Evolutionary conservation across 176 grass and related monocot genomes (phyloP).

Genomic region (Rhynchospora tenuis): DNA sequence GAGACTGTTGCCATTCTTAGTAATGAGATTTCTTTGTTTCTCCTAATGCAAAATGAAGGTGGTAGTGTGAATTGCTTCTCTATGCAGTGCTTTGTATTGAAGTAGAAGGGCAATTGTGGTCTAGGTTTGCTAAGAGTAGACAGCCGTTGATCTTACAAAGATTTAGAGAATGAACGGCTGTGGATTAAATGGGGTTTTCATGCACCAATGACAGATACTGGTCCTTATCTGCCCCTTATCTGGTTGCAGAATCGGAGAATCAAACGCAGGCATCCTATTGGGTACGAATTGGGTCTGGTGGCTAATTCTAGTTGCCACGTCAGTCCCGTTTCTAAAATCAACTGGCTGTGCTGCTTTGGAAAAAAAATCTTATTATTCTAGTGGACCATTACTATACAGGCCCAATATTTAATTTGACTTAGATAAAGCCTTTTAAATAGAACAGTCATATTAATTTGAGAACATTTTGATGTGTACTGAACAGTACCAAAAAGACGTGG

Average conservation of each 20-base stretch:
- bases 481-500: no score
- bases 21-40: neutral
- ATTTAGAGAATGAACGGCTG: slow-evolving; percentile 25
- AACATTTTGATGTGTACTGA: no score
- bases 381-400: neutral
- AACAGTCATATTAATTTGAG: neutral
- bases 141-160: slow-evolving; percentile 8
- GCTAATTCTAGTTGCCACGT: slow-evolving; percentile 43
- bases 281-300: neutral
- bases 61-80: neutral
- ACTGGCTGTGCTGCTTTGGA: neutral
- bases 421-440: neutral
- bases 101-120: slow-evolving; percentile 26
- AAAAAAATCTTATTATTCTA: neutral
- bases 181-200: neutral
- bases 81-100: slow-evolving; percentile 41
- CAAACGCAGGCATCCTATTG: slow-evolving; percentile 41
- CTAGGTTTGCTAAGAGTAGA: neutral
- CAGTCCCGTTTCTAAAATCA: slow-evolving; percentile 7
- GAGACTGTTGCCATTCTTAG: slow-evolving; percentile 49
- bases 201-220: slow-evolving; percentile 28
- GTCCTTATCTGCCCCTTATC: slow-evolving; percentile 52
- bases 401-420: neutral
- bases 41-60: slow-evolving; percentile 14
- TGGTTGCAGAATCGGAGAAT: slow-evolving; percentile 36